Conservation (phyloP, 1,284 basidiomycete genomes). For the Marasmius oreades region DNA sequence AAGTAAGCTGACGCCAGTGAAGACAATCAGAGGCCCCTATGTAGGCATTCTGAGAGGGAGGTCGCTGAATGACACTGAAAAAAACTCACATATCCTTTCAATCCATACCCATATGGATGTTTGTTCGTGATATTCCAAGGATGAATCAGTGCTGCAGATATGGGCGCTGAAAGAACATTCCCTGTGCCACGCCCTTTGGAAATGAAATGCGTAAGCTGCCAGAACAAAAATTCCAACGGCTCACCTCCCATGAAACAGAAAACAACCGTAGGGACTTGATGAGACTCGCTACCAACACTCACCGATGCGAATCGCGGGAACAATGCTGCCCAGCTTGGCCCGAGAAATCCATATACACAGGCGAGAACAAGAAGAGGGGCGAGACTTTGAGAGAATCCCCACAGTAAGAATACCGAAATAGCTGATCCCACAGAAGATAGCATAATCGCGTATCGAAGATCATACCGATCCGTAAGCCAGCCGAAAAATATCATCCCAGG, state of each 20-base stretch:
- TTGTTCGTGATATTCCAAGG: not conserved
- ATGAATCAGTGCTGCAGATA: not conserved
- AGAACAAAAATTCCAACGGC: not conserved
- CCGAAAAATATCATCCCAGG: conserved; percentile 11
- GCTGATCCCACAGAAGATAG: conserved; percentile 11
- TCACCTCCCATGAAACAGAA: conserved; percentile 8
- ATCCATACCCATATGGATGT: not conserved
- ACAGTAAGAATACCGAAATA: conserved; percentile 10
- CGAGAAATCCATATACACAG: conserved; percentile 12
- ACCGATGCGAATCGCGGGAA: conserved; percentile 8
- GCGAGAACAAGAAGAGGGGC: conserved; percentile 7
- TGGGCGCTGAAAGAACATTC: not conserved
- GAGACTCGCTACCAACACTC: not conserved
- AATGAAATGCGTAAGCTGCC: not conserved
- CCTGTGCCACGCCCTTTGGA: not conserved
- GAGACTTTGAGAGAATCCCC: conserved; percentile 8
- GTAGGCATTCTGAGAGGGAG: not conserved
- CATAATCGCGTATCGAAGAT: conserved; percentile 9
- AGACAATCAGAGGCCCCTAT: not conserved
- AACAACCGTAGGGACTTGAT: not conserved
- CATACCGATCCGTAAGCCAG: conserved; percentile 8
- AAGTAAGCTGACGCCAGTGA: not conserved
- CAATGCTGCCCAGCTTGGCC: conserved; percentile 9
- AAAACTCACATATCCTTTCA: conserved; percentile 2
- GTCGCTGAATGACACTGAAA: not conserved